A percentile compares a stretch with the other conserved stretches of the same genome.
phyloP scores from a whole-genome alignment of 75 land plant genomes.

The Pinus albicaulis region DNA sequence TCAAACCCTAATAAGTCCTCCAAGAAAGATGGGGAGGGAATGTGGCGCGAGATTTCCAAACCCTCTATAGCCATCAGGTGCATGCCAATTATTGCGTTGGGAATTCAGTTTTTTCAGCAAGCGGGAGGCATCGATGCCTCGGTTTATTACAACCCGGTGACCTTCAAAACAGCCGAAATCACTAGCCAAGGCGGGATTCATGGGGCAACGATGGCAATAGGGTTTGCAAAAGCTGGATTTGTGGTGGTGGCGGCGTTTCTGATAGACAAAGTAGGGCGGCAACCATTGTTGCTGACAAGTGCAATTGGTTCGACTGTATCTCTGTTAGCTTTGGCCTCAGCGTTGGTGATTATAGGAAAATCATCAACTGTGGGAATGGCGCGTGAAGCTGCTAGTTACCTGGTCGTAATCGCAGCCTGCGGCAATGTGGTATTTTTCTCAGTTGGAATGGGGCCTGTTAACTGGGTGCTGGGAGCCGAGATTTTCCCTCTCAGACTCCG shows the following conservation, averaged over 20 bases:
- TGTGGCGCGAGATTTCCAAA: constrained; percentile 64
- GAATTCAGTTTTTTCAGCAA: constrained; percentile 89
- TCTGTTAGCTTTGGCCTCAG: constrained; percentile 41
- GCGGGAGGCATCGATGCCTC: constrained; percentile 88
- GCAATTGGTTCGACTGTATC: constrained; percentile 56
- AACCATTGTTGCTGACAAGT: constrained; percentile 70
- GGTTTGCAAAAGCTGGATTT: constrained; percentile 62
- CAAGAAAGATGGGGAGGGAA: constrained; percentile 36
- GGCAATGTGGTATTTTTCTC: constrained; percentile 73
- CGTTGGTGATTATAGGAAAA: constrained; percentile 33
- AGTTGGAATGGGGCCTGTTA: constrained; percentile 81
- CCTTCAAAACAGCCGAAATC: constrained; percentile 73
- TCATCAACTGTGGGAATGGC: constrained; percentile 7
- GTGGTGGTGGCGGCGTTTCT: constrained; percentile 63
- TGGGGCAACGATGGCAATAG: constrained; percentile 67
- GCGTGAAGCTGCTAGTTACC: constrained; percentile 26
- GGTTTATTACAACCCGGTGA: constrained; percentile 74
- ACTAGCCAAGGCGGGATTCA: constrained; percentile 18
- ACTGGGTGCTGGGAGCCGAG: constrained; percentile 80
- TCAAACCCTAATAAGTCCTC: not conserved
- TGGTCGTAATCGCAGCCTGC: constrained; percentile 61
- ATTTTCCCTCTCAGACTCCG: constrained; percentile 71
- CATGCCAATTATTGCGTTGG: constrained; percentile 64
- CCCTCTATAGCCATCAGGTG: constrained; percentile 60
- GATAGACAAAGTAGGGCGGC: constrained; percentile 66